Conservation (phyloP, 306 rosid species). For the Acacia confusa region DNA sequence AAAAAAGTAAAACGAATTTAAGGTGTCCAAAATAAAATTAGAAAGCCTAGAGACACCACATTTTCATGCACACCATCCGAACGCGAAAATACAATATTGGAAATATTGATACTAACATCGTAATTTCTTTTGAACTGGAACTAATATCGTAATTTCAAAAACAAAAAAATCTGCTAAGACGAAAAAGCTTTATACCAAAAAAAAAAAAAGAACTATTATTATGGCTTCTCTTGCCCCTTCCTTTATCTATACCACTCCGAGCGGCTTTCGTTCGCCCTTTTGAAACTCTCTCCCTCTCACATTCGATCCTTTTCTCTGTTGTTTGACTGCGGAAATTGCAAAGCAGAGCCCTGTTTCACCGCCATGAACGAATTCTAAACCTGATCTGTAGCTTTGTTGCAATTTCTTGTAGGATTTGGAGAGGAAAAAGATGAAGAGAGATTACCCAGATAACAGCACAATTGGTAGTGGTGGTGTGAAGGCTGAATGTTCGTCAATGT, state of each 20-base stretch:
- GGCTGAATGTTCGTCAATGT: slow-evolving; percentile 25
- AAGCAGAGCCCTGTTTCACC: slow-evolving; percentile 13
- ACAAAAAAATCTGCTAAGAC: background rate
- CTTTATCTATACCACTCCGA: slow-evolving; percentile 50
- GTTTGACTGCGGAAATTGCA: background rate
- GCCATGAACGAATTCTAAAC: slow-evolving; percentile 9
- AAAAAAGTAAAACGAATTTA: background rate
- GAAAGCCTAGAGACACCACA: background rate
- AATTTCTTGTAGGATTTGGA: background rate
- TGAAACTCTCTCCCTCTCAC: slow-evolving; percentile 27
- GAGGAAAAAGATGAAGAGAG: slow-evolving; percentile 47
- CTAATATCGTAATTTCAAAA: background rate
- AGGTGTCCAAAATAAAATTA: background rate
- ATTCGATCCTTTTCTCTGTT: background rate
- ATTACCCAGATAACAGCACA: slow-evolving; percentile 16
- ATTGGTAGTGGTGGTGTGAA: background rate
- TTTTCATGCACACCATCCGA: background rate
- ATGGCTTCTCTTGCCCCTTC: slow-evolving; percentile 47
- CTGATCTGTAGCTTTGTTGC: background rate
- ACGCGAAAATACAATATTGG: background rate
- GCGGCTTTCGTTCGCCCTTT: slow-evolving; percentile 29
- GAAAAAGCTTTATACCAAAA: background rate
- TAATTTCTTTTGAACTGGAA: too few species aligned
- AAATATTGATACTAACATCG: background rate
- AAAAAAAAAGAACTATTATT: slow-evolving; percentile 32